Conservation (phyloP, 306 rosid genomes). For the Trifolium repens region DNA sequence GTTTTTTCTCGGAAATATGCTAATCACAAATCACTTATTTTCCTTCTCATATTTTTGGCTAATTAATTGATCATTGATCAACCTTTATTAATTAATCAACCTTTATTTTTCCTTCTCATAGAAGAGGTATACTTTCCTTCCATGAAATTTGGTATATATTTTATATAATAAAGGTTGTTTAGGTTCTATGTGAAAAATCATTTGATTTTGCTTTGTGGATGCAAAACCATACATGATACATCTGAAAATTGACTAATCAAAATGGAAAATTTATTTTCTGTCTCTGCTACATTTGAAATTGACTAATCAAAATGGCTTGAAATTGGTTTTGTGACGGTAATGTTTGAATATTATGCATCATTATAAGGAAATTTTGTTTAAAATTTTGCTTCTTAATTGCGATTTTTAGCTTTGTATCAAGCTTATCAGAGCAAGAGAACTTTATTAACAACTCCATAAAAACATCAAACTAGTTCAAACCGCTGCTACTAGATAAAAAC, state of each 20-base stretch:
- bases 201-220: slow-evolving; percentile 10
- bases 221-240: not conserved
- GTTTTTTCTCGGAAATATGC: no score
- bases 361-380: not conserved
- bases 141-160: no score
- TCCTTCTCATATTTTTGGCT: no score
- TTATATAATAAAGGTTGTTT: slow-evolving; percentile 8
- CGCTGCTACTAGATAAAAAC: not conserved
- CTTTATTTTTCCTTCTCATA: no score
- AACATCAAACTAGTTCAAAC: not conserved
- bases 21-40: no score
- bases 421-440: slow-evolving; percentile 10
- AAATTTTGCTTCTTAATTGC: not conserved
- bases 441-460: not conserved
- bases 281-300: not conserved
- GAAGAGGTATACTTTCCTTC: no score
- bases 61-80: no score
- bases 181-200: slow-evolving; percentile 17
- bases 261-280: slow-evolving; percentile 2
- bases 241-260: not conserved
- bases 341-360: not conserved
- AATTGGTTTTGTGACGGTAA: slow-evolving; percentile 7
- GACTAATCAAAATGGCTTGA: not conserved
- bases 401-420: not conserved
- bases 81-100: no score